Evolutionary conservation across 2,329 filamentous ascomycete genomes (phyloP), one percentile per base, ranked within the genome.

Genomic region (Calonectria honghensis): DNA sequence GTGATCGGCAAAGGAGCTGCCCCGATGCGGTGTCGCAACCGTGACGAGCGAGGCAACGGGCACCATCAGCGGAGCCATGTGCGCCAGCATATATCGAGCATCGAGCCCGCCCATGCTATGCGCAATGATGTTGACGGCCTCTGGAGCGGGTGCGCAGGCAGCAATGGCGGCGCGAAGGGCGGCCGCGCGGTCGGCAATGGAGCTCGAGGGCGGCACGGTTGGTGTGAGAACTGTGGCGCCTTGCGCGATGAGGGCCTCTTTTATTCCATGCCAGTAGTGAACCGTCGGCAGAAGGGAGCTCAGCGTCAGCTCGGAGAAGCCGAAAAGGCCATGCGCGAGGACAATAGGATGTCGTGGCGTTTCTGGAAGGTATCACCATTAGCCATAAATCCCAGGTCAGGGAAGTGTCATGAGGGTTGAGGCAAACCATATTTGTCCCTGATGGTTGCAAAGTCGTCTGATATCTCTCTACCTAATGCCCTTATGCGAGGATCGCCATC

Each of bases 111-210:
- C 91, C 91, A 93, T 93, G 78, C 88, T 91, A 85, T 96, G 94
- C 51, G 91, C 91, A 27, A 96, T 88, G 73, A 98, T 94, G 82
- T 95, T 95, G 77, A 98, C 95, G 66, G 93, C 76, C 29, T 76
- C 68, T 18, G 73, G 76, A 16, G 66, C 51, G 1, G 89, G 87
- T 13, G 83, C 84, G 41, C 84, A 81, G 29, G 83, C 79, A 63
- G 87, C 87, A 73, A 93, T 92, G 75, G 90, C 87, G 76, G 85
- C 80, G 39, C 88, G 88, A n/a, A 94, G 87, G 78, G 88, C 88
- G 73, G 88, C 87, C 32, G 92, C 92, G 70, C 92, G 89, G 74
- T 90, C 87, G 82, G 91, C 89, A 80, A 94, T 93, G 72, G 88
- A 91, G 48, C 88, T 89, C 4, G 90, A 91, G 14, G 92, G 89